A percentile compares a stretch with the other conserved stretches of the same genome.
phyloP scores from a whole-genome alignment of 23 red algal genomes.

The Gracilaria caudata region DNA sequence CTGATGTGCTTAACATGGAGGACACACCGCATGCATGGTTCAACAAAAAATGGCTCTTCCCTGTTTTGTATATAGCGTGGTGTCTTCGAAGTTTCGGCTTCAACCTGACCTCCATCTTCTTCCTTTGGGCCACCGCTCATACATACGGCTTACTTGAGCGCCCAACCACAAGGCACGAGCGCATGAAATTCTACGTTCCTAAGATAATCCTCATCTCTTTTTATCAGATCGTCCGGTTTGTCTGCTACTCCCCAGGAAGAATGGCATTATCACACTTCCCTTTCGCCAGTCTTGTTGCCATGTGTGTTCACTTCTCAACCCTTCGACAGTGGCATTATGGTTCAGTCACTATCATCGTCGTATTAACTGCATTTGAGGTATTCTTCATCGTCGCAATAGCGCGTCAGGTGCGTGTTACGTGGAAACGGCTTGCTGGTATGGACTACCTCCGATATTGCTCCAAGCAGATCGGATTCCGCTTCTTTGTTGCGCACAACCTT shows the following conservation, averaged over 20 bases:
- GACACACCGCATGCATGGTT: not conserved
- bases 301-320: constrained; percentile 1
- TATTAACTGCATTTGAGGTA: constrained; percentile 25
- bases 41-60: not conserved
- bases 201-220: not conserved
- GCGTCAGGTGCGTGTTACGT: not conserved
- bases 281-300: constrained; percentile 8
- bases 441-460: constrained; percentile 2
- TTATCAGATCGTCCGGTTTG: not conserved
- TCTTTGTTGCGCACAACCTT: constrained; percentile 42
- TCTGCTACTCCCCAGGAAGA: not conserved
- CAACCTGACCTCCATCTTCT: constrained; percentile 18
- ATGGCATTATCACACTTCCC: not conserved
- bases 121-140: constrained; percentile 45
- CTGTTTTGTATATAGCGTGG: not conserved
- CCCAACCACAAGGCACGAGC: not conserved
- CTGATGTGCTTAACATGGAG: not conserved
- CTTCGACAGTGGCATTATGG: not conserved
- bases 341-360: not conserved
- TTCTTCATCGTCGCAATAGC: not conserved
- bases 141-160: constrained; percentile 21
- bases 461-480: not conserved
- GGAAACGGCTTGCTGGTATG: not conserved
- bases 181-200: not conserved
- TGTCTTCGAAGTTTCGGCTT: not conserved